Evolutionary conservation across 768 basidiomycete genomes (phyloP), one percentile per base, ranked within the genome.

Genomic region (Russula griseocarnosa): DNA sequence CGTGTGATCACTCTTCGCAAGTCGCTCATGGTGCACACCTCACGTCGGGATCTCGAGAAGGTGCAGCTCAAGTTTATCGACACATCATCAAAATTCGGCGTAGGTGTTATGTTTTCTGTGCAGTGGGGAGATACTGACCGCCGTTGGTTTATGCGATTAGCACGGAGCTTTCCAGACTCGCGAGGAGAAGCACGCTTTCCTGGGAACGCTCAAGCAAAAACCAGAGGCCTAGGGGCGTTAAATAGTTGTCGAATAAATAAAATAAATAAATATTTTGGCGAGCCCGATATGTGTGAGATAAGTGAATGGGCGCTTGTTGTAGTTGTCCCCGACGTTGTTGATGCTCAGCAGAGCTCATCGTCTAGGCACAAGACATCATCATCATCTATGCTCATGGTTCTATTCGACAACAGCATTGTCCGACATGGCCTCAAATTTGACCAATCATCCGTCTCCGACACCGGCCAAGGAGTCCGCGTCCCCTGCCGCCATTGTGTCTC

Each of bases 31-130:
- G 87, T 91, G 61, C 95, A 95, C 83, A 96, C 96, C 49, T 91
- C 89, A 67, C 90, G 94, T 74, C 85, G 88, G 78, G 93, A 98
- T 78, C 85, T 98, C 74, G 97, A 99, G 85, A 95, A 98, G 82
- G 90, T 97, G 66, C 84, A 88, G 66, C 90, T 97, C 84, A 98
- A 96, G 79, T 98, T 95, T 82, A 96, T 98, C 84, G 94, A 96
- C 74, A 98, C 96, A 38, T 92, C 94, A 49, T 95, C 92, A 77
- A 97, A 97, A 79, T 94, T 94, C 79, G 94, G 95, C 71, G 90
- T 92, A 85, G 70, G 88, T 83, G n/a, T 22, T 10, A 13, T 30
- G 14, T 13, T 65, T 10, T 9, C 14, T 1, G 10, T 46, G 30
- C 14, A 7, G 1, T 26, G 30, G 18, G n/a, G 18, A 28, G 20